phyloP scores from a whole-genome alignment of 345 rosid species.

The Salix koriyanagi region DNA sequence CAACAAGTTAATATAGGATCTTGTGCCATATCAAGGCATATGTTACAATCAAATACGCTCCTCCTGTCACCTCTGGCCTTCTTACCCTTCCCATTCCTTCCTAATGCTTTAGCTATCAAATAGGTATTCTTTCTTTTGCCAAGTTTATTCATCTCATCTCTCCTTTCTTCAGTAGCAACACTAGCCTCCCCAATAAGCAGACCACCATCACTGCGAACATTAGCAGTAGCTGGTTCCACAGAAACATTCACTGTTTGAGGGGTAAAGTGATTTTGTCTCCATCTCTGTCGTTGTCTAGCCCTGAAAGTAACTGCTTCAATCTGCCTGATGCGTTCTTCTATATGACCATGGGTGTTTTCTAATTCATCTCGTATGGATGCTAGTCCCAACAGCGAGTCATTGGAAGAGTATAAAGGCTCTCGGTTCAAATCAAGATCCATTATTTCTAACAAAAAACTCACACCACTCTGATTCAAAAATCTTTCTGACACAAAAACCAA shows the following conservation, averaged over 20 bases:
- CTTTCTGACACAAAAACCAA: neutral
- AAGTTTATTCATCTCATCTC: slow-evolving; percentile 19
- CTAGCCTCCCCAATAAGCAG: slow-evolving; percentile 4
- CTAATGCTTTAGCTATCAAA: slow-evolving; percentile 45
- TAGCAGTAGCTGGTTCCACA: slow-evolving; percentile 18
- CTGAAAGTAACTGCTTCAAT: slow-evolving; percentile 49
- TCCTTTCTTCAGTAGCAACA: slow-evolving; percentile 24
- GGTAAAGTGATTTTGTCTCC: slow-evolving; percentile 22
- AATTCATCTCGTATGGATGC: slow-evolving; percentile 39
- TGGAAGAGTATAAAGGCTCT: slow-evolving; percentile 32
- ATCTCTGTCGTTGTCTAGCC: slow-evolving; percentile 40
- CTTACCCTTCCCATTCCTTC: slow-evolving; percentile 22
- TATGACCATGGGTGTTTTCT: slow-evolving; percentile 41
- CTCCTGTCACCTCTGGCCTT: slow-evolving; percentile 22
- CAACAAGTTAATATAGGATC: slow-evolving; percentile 24
- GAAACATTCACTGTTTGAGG: slow-evolving; percentile 11
- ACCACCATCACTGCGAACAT: slow-evolving; percentile 14
- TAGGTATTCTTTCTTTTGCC: slow-evolving; percentile 22
- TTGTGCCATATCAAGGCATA: slow-evolving; percentile 19
- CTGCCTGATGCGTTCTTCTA: slow-evolving; percentile 57
- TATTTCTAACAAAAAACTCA: slow-evolving; percentile 7
- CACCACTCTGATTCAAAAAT: neutral
- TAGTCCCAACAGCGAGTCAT: slow-evolving; percentile 27
- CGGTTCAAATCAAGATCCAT: slow-evolving; percentile 59
- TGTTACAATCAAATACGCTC: slow-evolving; percentile 29